Evolutionary conservation across 768 basidiomycete genomes (phyloP), one percentile per base, ranked within the genome.

Genomic region (Coprinopsis sp.): DNA sequence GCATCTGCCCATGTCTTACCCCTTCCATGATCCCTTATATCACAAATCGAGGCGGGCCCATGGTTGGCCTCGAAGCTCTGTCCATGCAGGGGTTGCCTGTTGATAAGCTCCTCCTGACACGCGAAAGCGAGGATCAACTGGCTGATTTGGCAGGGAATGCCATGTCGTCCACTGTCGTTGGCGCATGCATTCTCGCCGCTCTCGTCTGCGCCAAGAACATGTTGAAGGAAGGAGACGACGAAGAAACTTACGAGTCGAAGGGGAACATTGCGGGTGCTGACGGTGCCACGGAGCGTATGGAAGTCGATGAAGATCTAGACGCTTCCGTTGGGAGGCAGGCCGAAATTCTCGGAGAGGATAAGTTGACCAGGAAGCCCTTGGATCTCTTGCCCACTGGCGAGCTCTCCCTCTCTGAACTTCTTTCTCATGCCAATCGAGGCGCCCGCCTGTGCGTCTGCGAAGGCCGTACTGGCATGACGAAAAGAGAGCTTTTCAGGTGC

Each of bases 11-110:
- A 1, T 97, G 94, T 65, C 78, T 97, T 14, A 97, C 94, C 0
- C 94, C 94, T 1, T 84, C 89, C 23, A 96, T 95, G 92, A 96
- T 96, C 51, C 90, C 94, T 0, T 97, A 92, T 57, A 85, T 95
- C 61, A 91, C 94, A 36, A 92, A 88, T 60, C 91, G 94, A 41
- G 94, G 94, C 31, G 94, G 94, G 21, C 94, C 94, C 6, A 89
- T 96, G 84, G 82, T 94, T 13, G 94, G 94, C 7, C 65, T 92
- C 27, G 94, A 97, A 60, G 93, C 94, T 1, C 70, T 97, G 33
- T 87, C 89, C 10, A 85, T 97, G 77, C 94, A 97, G 61, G 94
- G 94, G 25, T 79, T 97, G 31, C 94, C 94, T 0, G 82, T 95
- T 25, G 88, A 95, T 64, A 88, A 92, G 61, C 75, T 97, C 1